Evolutionary conservation across 2,329 filamentous ascomycete species (phyloP), one percentile per base, ranked within the genome.

Genomic region (Talaromyces amestolkiae): DNA sequence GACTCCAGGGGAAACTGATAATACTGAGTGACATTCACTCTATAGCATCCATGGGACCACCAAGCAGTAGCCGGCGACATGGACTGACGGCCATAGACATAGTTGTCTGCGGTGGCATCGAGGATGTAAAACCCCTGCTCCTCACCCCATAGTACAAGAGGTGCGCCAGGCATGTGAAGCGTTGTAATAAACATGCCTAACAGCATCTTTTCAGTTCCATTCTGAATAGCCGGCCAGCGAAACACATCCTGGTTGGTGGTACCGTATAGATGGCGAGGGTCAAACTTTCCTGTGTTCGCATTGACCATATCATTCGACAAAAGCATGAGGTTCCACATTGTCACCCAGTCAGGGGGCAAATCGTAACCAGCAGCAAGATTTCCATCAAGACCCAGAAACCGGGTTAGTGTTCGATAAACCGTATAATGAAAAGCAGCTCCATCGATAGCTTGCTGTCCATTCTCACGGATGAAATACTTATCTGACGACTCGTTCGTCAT

Each of bases 231-330:
- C 9, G 86, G 86, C 87, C 87, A 89, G 41, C 86, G 81, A 69
- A 89, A 86, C 8, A 89, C 85, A 71, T 89, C 87, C 75, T 89
- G 87, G 70, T 89, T 89, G 7, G 86, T 87, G 2, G 84, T 82
- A 58, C 87, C 87, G 70, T 84, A 89, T 81, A 89, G 83, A 71
- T 89, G 87, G 1, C 87, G 82, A 3, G 87, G 87, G 69, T 89
- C 87, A 67, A 87, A 87, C 62, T 83, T 74, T 37, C 86, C 86
- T 2, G 84, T 88, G 70, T 86, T 85, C 2, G 84, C 80, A 69
- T 88, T 89, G 68, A 85, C 75, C 68, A 88, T 76, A 69, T 89
- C 86, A 68, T 89, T 87, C 2, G 84, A 85, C 62, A 81, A 72
- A 7, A 87, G 72, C 74, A 88, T 85, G 31, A 81, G 75, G 64